Evolutionary conservation across 1,139 yeast species (phyloP).

Genomic region (Torulaspora globosa): DNA sequence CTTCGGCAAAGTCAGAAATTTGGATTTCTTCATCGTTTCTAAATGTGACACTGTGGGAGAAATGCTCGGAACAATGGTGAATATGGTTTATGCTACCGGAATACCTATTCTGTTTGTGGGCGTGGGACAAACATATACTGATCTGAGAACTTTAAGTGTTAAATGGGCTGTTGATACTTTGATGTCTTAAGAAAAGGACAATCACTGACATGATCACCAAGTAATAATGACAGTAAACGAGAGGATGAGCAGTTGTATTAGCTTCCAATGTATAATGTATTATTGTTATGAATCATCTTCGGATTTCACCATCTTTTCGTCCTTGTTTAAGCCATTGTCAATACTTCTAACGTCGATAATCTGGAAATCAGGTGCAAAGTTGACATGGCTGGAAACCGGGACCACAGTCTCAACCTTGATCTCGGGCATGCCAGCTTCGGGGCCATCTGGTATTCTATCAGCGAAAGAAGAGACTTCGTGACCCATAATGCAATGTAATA

Average conservation of each 20-base stretch:
- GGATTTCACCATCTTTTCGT: slow-evolving; percentile 13
- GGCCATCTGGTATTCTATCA: slow-evolving; percentile 63
- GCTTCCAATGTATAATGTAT: not conserved
- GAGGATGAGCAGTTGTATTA: not conserved
- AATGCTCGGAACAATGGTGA: slow-evolving; percentile 92
- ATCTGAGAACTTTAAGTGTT: slow-evolving; percentile 85
- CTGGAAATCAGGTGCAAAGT: slow-evolving; percentile 55
- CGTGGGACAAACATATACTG: slow-evolving; percentile 96
- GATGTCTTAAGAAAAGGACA: slow-evolving; percentile 43
- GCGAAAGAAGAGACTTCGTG: slow-evolving; percentile 43
- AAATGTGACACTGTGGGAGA: slow-evolving; percentile 98
- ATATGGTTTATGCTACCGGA: slow-evolving; percentile 95
- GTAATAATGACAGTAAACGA: not conserved
- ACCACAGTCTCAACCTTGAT: slow-evolving; percentile 64
- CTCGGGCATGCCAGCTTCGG: slow-evolving; percentile 74
- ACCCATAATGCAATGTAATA: slow-evolving; percentile 52
- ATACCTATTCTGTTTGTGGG: slow-evolving; percentile 95
- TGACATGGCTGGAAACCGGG: slow-evolving; percentile 50
- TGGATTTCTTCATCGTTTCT: slow-evolving; percentile 89
- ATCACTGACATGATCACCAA: not conserved
- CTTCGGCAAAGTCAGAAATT: slow-evolving; percentile 74
- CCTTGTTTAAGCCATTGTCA: slow-evolving; percentile 19
- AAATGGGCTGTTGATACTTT: slow-evolving; percentile 88
- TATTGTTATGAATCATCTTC: slow-evolving; percentile 13
- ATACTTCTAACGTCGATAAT: slow-evolving; percentile 46